Evolutionary conservation across 495 filamentous ascomycete genomes (phyloP), one percentile per base, ranked within the genome.

Genomic region (Penicillium coprophilum): DNA sequence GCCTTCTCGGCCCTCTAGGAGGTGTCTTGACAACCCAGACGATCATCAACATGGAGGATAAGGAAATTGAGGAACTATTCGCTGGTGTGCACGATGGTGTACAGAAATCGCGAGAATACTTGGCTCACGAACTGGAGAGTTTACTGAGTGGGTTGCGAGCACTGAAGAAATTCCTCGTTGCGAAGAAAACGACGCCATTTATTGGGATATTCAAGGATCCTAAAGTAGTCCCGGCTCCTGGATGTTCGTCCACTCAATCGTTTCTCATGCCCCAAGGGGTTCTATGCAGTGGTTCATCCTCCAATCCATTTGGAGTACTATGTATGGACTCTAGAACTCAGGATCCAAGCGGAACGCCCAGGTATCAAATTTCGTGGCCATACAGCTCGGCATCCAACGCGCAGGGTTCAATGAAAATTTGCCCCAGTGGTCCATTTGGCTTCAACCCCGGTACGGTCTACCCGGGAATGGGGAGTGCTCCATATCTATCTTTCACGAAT

Each of bases 1-100:
- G 81, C 62, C 74, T 88, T 38, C 67, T 88, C 8, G 9, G 4
- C 3, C 69, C 66, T 24, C 60, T 76, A 0, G 46, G 58, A 12
- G 2, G 27, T 3, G 52, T 75, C 1, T 67, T 77, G 50, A 71
- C 67, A 24, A 63, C 65, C 30, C 64, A 66, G 2, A 62, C 53
- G 1, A 55, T 77, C 41, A 66, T 56, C 19, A 46, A 64, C 11
- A 66, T 77, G 69, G 52, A 64, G 6, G 66, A 70, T 27, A 28
- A 58, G 0, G 40, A 63, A 10, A 45, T 74, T 12, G 44, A 50
- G 19, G 30, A 53, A 0, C 27, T 72, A 20, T 68, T 68, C 1
- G 13, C 50, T 1, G 68, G 69, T n/a, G 23, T 60, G 8, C 28
- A 27, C 9, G 46, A 53, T 4, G 58, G 71, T n/a, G 23, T 60